Evolutionary conservation across 495 filamentous ascomycete genomes (phyloP), one percentile per base, ranked within the genome.

Genomic region (Penicillium turbatum): DNA sequence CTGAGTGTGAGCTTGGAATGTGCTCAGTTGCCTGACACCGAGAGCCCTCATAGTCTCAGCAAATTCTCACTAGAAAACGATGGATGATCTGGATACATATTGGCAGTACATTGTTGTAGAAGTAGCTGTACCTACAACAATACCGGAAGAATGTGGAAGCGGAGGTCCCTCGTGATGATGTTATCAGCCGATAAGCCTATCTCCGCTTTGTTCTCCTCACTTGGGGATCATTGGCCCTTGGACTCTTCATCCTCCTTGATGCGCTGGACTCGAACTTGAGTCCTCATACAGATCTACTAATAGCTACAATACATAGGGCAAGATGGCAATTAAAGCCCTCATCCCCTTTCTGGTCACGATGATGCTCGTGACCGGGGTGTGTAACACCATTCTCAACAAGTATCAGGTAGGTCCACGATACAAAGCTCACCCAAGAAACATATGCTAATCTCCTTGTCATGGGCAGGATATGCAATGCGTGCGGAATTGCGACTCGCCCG

Each of bases 381-480:
- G 90, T 79, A 98, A 98, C 65, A 98, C 93, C 2, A 83, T 98
- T 50, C 77, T 98, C 61, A 96, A 93, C 59, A 98, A 98, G 60
- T 96, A 92, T 60, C 93, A 98, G 72, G 90, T 90, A 65, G 9
- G 55, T 32, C n/a, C 32, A 16, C 6, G 24, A 7, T 32, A 71
- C 62, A 11, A 29, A 26, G 15, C 13, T 16, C 8, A 37, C n/a
- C 12, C 15, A 31, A 11, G 37, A 15, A 6, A 24, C 30, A 35
- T 16, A 17, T 49, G 51, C 51, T 52, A 58, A 57, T 15, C n/a
- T 3, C 3, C 13, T 10, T 10, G 1, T 12, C 15, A 27, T 6
- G 31, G 31, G 38, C 16, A 95, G 90, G 93, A 98, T 70, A 92
- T 95, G 79, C 87, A 95, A 85, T 98, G 93, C 73, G 87, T 98